phyloP scores from a whole-genome alignment of 768 basidiomycete genomes.

The Mycena filopes region DNA sequence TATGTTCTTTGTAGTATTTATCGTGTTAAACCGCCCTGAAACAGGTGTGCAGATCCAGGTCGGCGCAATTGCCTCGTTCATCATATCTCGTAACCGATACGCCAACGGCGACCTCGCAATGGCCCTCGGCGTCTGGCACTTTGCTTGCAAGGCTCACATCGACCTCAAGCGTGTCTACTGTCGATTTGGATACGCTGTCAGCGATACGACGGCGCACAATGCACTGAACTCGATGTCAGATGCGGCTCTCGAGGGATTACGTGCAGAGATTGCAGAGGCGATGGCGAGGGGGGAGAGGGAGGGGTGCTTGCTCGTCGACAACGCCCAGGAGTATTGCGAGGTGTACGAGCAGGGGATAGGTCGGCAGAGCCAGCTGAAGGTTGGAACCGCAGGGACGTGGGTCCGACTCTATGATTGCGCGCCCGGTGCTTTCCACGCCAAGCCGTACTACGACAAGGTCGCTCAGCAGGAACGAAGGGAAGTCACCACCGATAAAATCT shows the following conservation, averaged over 20 bases:
- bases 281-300: constrained; percentile 1
- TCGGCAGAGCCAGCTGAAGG: background rate
- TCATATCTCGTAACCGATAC: constrained; percentile 32
- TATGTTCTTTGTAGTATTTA: constrained; percentile 29
- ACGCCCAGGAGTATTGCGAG: constrained; percentile 31
- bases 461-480: background rate
- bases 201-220: no score
- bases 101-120: constrained; percentile 37
- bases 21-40: no score
- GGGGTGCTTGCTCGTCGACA: constrained; percentile 24
- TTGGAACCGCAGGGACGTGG: background rate
- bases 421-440: background rate
- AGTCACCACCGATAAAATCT: background rate
- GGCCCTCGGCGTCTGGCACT: constrained; percentile 35
- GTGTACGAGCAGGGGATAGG: constrained; percentile 14
- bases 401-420: background rate
- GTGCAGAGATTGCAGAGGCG: constrained; percentile 10
- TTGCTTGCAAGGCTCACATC: no score
- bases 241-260: background rate
- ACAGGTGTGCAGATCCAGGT: no score
- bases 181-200: no score
- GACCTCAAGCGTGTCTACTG: no score
- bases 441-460: background rate
- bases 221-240: constrained; percentile 28
- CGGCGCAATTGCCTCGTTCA: constrained; percentile 30